phyloP scores from a whole-genome alignment of 345 rosid species.

The Acer saccharum region DNA sequence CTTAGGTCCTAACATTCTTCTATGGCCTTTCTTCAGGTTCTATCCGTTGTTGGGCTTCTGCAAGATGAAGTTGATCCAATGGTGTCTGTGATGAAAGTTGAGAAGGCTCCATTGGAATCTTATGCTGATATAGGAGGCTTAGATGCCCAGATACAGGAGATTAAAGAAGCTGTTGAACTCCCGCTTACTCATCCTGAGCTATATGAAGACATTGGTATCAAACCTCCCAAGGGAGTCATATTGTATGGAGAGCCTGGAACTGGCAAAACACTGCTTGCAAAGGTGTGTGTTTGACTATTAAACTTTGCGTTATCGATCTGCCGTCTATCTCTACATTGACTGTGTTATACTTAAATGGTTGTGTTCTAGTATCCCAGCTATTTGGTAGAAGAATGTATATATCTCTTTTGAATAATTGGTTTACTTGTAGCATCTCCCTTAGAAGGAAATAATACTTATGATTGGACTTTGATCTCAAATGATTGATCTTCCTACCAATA shows the following conservation, averaged over 20 bases:
- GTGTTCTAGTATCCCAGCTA: not conserved
- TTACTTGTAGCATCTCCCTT: too few species aligned
- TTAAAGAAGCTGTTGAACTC: constrained; percentile 98
- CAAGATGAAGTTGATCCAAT: constrained; percentile 99
- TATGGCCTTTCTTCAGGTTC: constrained; percentile 49
- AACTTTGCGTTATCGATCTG: not conserved
- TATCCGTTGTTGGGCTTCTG: constrained; percentile 94
- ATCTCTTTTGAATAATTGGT: not conserved
- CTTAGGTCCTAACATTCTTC: not conserved
- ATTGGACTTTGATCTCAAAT: too few species aligned
- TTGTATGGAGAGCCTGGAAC: constrained; percentile 99
- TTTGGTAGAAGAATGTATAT: not conserved
- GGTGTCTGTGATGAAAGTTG: constrained; percentile 99
- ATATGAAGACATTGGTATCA: constrained; percentile 98
- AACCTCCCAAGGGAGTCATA: constrained; percentile 98
- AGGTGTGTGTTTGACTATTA: constrained; percentile 44
- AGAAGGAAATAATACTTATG: too few species aligned
- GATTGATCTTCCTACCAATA: too few species aligned
- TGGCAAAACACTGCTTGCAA: constrained; percentile 98
- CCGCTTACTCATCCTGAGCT: constrained; percentile 98
- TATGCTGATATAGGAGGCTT: constrained; percentile 99
- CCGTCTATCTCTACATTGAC: not conserved
- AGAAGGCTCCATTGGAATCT: constrained; percentile 97
- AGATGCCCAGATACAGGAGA: constrained; percentile 99
- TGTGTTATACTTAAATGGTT: not conserved